phyloP scores from a whole-genome alignment of 805 yeast genomes.

The Cyberlindnera euphorbiiphila region DNA sequence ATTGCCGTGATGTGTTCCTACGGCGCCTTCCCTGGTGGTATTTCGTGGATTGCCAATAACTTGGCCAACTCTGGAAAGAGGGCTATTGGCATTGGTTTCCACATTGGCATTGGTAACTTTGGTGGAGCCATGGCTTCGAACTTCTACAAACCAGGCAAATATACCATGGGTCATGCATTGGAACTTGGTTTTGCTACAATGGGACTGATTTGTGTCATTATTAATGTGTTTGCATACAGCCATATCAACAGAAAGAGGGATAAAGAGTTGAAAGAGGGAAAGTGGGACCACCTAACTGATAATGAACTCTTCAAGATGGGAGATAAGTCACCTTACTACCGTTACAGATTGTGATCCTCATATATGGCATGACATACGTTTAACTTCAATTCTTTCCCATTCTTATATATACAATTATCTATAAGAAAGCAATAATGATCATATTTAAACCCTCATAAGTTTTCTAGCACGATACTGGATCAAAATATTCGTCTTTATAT shows the following conservation, averaged over 20 bases:
- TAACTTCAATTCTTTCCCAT: no score
- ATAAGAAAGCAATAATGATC: no score
- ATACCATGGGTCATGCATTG: conserved; percentile 31
- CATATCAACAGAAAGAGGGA: conserved; percentile 25
- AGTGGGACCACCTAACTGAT: conserved; percentile 27
- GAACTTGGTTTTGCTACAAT: conserved; percentile 32
- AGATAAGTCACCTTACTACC: conserved; percentile 39
- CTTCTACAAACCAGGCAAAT: conserved; percentile 31
- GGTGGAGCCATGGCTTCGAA: conserved; percentile 34
- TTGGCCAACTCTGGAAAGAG: conserved; percentile 33
- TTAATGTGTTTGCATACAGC: conserved; percentile 23
- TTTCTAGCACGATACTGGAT: no score
- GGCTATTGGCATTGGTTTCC: conserved; percentile 36
- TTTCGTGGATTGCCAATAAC: conserved; percentile 35
- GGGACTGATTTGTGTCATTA: conserved; percentile 28
- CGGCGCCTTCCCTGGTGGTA: conserved; percentile 31
- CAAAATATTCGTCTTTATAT: no score
- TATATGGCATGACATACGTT: no score
- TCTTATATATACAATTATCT: no score
- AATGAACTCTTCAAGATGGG: conserved; percentile 36
- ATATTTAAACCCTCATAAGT: no score
- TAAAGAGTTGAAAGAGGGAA: conserved; percentile 30
- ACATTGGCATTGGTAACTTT: conserved; percentile 36
- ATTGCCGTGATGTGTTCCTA: conserved; percentile 29
- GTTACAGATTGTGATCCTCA: conserved; percentile 27